These are phyloP conservation scores for Boehmeria nivea DNA, from an alignment of 306 rosid species.

Conservation along the genomic window DNA sequence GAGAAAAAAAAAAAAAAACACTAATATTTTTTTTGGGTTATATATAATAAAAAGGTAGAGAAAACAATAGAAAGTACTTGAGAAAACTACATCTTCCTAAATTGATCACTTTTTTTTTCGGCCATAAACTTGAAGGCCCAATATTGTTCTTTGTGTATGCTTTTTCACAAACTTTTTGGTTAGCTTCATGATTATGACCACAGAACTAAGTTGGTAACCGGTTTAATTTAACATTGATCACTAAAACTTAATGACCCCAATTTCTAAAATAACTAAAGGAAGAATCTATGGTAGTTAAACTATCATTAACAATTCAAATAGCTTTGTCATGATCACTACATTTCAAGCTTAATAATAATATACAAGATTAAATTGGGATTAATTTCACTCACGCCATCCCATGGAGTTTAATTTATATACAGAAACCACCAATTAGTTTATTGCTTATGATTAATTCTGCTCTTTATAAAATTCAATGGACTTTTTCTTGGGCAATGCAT, in stretches of 20 bases:
- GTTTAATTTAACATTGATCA: conserved; percentile 4
- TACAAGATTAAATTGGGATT: neutral
- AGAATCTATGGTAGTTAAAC: conserved; percentile 9
- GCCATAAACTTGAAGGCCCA: neutral
- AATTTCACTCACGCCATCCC: neutral
- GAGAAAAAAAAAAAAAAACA: neutral
- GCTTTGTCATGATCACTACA: conserved; percentile 1
- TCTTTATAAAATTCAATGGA: neutral
- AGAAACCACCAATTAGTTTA: neutral
- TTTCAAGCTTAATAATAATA: neutral
- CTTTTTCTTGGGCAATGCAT: neutral
- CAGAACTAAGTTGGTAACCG: conserved; percentile 5
- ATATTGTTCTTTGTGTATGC: neutral
- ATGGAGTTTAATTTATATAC: neutral
- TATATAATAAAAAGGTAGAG: neutral
- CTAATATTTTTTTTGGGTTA: too few species aligned
- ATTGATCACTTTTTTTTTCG: conserved; percentile 2
- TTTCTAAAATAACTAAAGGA: neutral
- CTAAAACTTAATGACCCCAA: neutral
- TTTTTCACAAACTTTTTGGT: conserved; percentile 16
- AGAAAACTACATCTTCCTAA: conserved; percentile 14
- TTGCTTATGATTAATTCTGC: neutral
- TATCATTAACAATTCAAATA: neutral
- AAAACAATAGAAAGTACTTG: neutral
- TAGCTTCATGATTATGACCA: conserved; percentile 21